A percentile compares a stretch with the other conserved stretches of the same genome.
Evolutionary conservation across 257 asterid species (phyloP).

Genomic region (Voacanga thouarsii): DNA sequence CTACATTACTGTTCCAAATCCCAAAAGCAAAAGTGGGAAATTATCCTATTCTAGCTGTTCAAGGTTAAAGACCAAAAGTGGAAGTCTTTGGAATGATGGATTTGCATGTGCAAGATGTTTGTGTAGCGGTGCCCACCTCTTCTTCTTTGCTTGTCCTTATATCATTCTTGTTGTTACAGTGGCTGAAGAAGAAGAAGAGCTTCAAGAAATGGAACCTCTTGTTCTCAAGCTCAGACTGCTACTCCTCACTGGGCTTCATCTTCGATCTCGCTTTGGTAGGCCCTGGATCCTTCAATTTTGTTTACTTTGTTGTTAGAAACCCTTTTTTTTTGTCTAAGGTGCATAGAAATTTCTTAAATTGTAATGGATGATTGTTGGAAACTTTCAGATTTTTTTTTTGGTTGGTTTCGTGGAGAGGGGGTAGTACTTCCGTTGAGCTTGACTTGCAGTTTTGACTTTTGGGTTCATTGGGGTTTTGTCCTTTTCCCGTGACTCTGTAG

Average conservation of each 20-base stretch:
- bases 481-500: background rate
- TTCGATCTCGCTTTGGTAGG: slow-evolving; percentile 63
- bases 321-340: too few relatives aligned
- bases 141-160: background rate
- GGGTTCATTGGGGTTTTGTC: background rate
- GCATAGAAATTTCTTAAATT: background rate
- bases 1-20: background rate
- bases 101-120: background rate
- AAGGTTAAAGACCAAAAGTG: background rate
- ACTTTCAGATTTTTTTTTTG: background rate
- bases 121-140: background rate
- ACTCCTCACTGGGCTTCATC: slow-evolving; percentile 52
- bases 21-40: slow-evolving; percentile 7
- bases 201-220: slow-evolving; percentile 32
- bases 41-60: background rate
- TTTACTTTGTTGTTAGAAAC: background rate
- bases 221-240: slow-evolving; percentile 47
- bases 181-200: background rate
- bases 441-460: background rate
- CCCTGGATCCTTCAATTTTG: background rate
- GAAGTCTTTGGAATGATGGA: background rate
- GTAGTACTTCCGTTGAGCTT: background rate
- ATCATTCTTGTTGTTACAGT: background rate
- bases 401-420: background rate
- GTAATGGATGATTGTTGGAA: background rate